Evolutionary conservation across 352 stramenopile species (phyloP), one percentile per base, ranked within the genome.

Genomic region (Phytopythium mirpurense): DNA sequence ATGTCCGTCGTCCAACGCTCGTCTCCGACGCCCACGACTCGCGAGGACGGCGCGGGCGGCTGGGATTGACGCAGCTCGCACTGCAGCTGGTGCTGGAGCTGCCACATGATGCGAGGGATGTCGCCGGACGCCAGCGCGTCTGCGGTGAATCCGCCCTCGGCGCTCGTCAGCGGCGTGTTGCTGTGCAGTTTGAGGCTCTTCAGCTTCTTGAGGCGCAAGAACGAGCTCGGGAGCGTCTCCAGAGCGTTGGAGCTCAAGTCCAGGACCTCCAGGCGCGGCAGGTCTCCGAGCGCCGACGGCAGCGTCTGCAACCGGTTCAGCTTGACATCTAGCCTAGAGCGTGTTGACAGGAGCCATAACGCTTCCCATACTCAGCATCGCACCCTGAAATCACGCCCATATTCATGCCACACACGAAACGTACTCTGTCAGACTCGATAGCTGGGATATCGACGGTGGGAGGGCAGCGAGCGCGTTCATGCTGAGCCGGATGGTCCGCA

Each of bases 1-100:
- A 89, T 62, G 42, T 88, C 66, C 1, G 81, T 91, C 5, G 76
- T 85, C 81, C 79, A 91, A 18, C 58, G 63, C 56, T 86, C 72
- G 41, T 76, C 47, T 5, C 78, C 73, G 19, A 86, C 53, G 1
- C 74, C 78, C 10, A 88, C 65, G 19, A 70, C 27, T 16, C 57
- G 53, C 1, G 72, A 72, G 55, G 56, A 49, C 12, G 73, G 64
- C 7, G 67, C 57, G 0, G 73, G 78, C 14, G 78, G 67, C 35
- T 46, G 51, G 3, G 52, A 52, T 2, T 56, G 70, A 12, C 67
- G 60, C 15, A 70, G 59, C 29, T 77, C 69, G 21, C 65, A 68
- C 27, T 82, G 55, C 0, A 85, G 45, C 51, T 82, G 68, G 46
- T 88, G 70, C 38, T 72, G 55, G 27, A 88, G 52, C 32, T 88